Evolutionary conservation across 805 yeast genomes (phyloP).

Genomic region (Ogataea paradorogensis): DNA sequence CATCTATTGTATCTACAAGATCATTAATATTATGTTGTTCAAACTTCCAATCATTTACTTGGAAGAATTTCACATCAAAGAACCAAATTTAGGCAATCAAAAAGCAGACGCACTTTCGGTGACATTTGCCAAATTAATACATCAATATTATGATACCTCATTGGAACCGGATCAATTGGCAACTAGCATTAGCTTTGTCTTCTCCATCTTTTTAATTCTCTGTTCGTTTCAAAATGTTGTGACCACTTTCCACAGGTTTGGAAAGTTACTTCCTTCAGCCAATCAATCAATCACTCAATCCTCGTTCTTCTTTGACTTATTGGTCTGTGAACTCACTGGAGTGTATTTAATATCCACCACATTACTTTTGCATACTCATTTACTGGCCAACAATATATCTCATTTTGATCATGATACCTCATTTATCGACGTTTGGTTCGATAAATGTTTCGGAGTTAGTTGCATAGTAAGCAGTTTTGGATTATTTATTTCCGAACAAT

Average conservation of each 20-base stretch:
- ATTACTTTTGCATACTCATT: conserved; percentile 44
- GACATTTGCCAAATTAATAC: conserved; percentile 42
- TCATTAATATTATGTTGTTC: conserved; percentile 40
- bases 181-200: conserved; percentile 45
- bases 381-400: conserved; percentile 43
- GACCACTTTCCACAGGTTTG: conserved; percentile 55
- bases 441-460: conserved; percentile 46
- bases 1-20: conserved; percentile 48
- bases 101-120: conserved; percentile 47
- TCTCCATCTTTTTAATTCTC: conserved; percentile 58
- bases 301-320: conserved; percentile 29
- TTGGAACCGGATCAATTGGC: conserved; percentile 39
- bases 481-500: conserved; percentile 24
- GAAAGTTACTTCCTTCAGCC: conserved; percentile 21
- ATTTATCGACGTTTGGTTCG: conserved; percentile 52
- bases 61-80: conserved; percentile 12
- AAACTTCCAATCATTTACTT: conserved; percentile 37
- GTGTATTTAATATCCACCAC: conserved; percentile 52
- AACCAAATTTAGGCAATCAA: conserved; percentile 2
- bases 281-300: conserved; percentile 1
- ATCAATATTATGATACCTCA: conserved; percentile 25
- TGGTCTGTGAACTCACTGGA: conserved; percentile 46
- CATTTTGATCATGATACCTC: conserved; percentile 33
- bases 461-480: conserved; percentile 35
- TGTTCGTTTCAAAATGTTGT: conserved; percentile 65